Conservation (phyloP, 805 yeast species). For the Lachancea meyersii region DNA sequence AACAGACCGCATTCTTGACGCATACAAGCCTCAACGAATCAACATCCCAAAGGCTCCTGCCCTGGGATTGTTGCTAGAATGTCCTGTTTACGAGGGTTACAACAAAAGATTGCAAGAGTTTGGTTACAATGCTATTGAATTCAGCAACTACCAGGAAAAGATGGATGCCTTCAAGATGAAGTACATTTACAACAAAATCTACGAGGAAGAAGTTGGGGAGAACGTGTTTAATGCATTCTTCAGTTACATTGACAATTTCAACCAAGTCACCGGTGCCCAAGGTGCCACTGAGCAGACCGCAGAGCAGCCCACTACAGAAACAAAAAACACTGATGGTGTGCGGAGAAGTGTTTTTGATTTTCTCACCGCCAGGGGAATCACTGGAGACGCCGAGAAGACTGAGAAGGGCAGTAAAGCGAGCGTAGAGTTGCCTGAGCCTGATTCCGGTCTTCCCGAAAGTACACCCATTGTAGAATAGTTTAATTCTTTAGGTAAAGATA, state of each 20-base stretch:
- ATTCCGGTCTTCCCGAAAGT: background rate
- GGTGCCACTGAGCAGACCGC: background rate
- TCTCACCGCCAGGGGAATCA: slow-evolving; percentile 38
- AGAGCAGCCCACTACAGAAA: background rate
- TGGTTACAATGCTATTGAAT: slow-evolving; percentile 73
- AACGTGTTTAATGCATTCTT: slow-evolving; percentile 87
- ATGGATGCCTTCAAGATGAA: slow-evolving; percentile 85
- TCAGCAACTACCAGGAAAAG: slow-evolving; percentile 54
- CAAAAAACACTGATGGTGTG: background rate
- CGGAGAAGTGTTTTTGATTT: slow-evolving; percentile 37
- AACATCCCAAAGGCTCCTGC: slow-evolving; percentile 98
- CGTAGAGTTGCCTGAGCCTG: background rate
- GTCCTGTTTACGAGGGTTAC: slow-evolving; percentile 85
- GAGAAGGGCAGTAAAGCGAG: background rate
- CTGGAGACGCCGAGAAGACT: background rate
- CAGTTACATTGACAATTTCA: slow-evolving; percentile 79
- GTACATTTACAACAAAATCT: slow-evolving; percentile 86
- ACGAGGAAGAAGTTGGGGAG: slow-evolving; percentile 81
- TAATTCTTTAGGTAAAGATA: too few relatives aligned
- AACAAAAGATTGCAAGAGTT: slow-evolving; percentile 63
- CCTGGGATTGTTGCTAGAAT: slow-evolving; percentile 79
- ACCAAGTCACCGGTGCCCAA: slow-evolving; percentile 46
- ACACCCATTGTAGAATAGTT: background rate
- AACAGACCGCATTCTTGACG: slow-evolving; percentile 61
- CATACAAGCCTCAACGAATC: slow-evolving; percentile 66